phyloP scores from a whole-genome alignment of 139 green algal genomes.

The Micractinium conductrix region DNA sequence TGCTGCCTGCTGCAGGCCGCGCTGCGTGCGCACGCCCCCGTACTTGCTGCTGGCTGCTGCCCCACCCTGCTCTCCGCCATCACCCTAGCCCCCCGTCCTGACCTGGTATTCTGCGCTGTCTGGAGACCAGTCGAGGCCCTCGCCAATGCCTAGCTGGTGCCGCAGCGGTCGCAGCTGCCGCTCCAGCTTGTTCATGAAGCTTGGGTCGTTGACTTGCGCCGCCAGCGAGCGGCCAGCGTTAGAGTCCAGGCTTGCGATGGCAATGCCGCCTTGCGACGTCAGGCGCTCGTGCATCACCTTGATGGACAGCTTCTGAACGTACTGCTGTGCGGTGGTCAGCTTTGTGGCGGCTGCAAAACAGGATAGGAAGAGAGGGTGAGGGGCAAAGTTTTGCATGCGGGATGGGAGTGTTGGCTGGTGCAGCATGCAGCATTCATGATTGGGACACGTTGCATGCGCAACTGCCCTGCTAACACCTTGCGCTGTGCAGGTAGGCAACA shows the following conservation, averaged over 20 bases:
- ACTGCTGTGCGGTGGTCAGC: background rate
- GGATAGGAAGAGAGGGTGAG: no score
- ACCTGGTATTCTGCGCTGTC: background rate
- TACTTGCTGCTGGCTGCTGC: no score
- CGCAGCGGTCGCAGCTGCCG: background rate
- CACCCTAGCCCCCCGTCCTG: background rate
- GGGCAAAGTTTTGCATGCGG: no score
- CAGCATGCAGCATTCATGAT: no score
- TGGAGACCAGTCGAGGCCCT: background rate
- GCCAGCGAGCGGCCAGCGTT: background rate
- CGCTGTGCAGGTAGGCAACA: no score
- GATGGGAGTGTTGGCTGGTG: no score
- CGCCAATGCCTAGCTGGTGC: background rate
- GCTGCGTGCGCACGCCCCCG: no score
- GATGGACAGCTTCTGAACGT: background rate
- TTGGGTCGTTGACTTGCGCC: background rate
- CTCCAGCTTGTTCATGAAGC: background rate
- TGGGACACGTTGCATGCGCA: no score
- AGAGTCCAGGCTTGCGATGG: background rate
- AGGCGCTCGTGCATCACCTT: background rate
- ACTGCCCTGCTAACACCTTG: no score
- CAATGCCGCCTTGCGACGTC: background rate
- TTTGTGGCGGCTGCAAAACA: background rate
- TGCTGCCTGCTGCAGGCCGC: no score
- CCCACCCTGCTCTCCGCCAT: background rate